Evolutionary conservation across 192 early-diverging fungal species (phyloP), one percentile per base, ranked within the genome.

Genomic region (Coemansia sp.): DNA sequence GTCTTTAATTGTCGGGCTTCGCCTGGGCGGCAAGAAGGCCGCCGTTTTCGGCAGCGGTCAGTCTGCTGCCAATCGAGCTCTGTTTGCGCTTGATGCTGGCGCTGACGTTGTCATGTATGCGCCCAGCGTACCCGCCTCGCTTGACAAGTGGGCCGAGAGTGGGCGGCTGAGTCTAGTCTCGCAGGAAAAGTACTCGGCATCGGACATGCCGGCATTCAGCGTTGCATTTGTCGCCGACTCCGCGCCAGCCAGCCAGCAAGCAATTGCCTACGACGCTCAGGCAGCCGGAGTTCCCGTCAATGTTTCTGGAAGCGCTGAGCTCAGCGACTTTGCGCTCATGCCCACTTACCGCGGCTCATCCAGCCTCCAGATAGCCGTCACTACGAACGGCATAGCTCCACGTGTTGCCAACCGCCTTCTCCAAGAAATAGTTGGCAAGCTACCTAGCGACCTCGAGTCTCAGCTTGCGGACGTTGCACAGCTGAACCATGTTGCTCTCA

Each of bases 271-370:
- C 49, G 82, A 70, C 22, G 85, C 67, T 25, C 79, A 62, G 68
- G 83, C 88, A 22, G 86, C 60, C 9, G 83, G 88, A 5, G 88
- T 93, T 17, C 90, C 90, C 24, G 84, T 95, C 11, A 94, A 95
- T 61, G 89, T 91, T 12, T 87, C 93, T 0, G 93, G 93, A 64
- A 82, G 85, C 46, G 79, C 80, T 8, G 87, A 87, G 12, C 71
- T 92, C n/a, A 94, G 91, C 74, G 91, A 93, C 67, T 95, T 95
- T 78, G 86, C 83, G 65, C 89, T 95, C 71, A 86, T 92, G 66
- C 89, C 92, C 15, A 89, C 87, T 29, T 86, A 89, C 60, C 79
- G 88, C 39, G 90, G 91, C 49, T 79, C 85, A 25, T 76, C 69
- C 22, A 65, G 79, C n/a, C 69, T 93, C 24, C 93, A 94, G 82